Base-by-base conservation (phyloP, 2,329 filamentous ascomycete species). In the Alternaria rosae region DNA sequence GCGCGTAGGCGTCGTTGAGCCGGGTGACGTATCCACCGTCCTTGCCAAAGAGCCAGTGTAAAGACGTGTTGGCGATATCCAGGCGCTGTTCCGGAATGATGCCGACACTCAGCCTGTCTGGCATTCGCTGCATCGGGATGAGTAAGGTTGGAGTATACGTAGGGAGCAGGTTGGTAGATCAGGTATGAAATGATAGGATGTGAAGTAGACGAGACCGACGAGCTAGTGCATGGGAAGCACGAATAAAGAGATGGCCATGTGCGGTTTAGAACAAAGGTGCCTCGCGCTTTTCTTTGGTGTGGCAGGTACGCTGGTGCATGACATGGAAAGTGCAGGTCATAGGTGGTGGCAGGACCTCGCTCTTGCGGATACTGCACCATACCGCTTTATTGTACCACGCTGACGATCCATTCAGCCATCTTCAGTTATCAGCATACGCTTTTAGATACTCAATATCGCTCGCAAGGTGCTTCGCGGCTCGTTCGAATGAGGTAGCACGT, bases 51-150 rank as follows among this genome's bases (percentile, higher is more conserved):
- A 65, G 56, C 32, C 54, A 56, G 21, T 64, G 50, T 5, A 62
- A 51, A 45, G 55, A 60, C 32, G 54, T 48, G 21, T 38, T 48
- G 4, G 38, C 1, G 6, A 35, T 47, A 8, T 67, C 57, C 23
- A 64, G 11, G 0, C 56, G 47, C 17, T 61, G 61, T 17, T 59
- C 44, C 3, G 64, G 62, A 8, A 66, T 44, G 20, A 67, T 59
- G 26, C 45, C 53, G 21, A 68, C 38, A 45, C 62, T 69, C 11
- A 63, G 59, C 25, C 54, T 56, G 15, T 65, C 52, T 45, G 15
- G 13, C 5, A 9, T 6, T 47, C 38, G 43, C 48, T 57, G 44
- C 58, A 60, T 57, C 23, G 45, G 23, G 8, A 30, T 20, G 43
- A 2, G 28, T 20, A 45, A 28, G 8, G 13, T 26, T 17, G 17